Percentiles rank a stretch among this genome's conserved stretches.
These are phyloP conservation scores for Vitis amurensis DNA, from an alignment of 164 flowering plant genomes.

Conservation along the genomic window DNA sequence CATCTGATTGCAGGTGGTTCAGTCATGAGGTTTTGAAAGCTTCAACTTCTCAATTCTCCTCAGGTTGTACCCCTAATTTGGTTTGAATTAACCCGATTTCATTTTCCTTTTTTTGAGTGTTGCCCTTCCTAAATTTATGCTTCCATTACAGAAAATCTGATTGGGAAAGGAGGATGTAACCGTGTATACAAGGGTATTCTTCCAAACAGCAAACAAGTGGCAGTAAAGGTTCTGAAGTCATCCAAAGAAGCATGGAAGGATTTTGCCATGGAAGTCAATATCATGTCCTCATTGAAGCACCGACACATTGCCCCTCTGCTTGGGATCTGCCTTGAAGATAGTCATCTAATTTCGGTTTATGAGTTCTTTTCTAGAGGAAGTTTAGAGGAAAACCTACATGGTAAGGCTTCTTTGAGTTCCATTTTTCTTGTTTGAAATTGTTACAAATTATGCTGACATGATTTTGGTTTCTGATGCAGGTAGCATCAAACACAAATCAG, in stretches of 20 bases:
- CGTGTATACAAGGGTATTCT: conserved; percentile 77
- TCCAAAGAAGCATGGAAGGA: conserved; percentile 67
- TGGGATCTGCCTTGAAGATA: conserved; percentile 67
- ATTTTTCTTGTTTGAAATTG: neutral
- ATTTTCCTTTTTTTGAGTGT: too few species aligned
- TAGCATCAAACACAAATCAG: conserved; percentile 24
- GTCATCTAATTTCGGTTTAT: conserved; percentile 67
- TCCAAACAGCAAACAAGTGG: conserved; percentile 66
- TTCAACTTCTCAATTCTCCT: conserved; percentile 62
- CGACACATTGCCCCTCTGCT: conserved; percentile 55
- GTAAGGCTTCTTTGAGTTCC: conserved; percentile 31
- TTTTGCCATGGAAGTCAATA: conserved; percentile 67
- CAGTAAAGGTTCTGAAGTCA: conserved; percentile 65
- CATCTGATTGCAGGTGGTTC: conserved; percentile 51
- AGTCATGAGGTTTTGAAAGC: conserved; percentile 44
- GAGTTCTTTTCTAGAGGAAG: conserved; percentile 68
- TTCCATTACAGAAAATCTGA: conserved; percentile 57
- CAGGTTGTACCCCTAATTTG: conserved; percentile 41
- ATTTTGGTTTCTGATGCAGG: conserved; percentile 21
- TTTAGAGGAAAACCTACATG: conserved; percentile 72
- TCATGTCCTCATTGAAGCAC: conserved; percentile 67
- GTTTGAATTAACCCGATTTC: neutral
- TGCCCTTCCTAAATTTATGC: too few species aligned
- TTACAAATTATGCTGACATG: conserved; percentile 1
- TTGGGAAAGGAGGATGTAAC: conserved; percentile 84